Evolutionary conservation across 208 protist genomes (phyloP), one percentile per base, ranked within the genome.

Genomic region (Lotmaria passim): DNA sequence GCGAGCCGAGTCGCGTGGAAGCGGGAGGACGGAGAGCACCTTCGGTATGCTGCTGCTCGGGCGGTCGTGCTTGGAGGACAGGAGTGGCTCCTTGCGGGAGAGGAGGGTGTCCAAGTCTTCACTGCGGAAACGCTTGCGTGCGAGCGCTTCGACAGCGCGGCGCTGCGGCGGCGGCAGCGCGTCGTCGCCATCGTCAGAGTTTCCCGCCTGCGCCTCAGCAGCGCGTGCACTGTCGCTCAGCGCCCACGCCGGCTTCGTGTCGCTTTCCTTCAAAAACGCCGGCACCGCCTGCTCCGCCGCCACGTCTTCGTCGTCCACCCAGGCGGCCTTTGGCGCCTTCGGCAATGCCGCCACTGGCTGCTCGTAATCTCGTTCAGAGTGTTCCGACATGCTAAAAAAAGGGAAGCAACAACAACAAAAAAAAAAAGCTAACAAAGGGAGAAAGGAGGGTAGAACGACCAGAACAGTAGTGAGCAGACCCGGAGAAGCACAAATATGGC

Each of bases 31-130:
- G 0, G 89, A 94, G 17, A 94, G 76, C 11, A 91, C 79, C 31
- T 71, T 73, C n/a, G 87, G 89, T 2, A 75, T 66, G 10, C 74
- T 71, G n/a, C 50, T 75, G 28, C 58, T 60, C 33, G 76, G 53
- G 15, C 70, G 75, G 62, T 87, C 82, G 55, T 85, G 74, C 60
- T 73, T 71, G 0, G 85, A 90, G 19, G 77, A 71, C 31, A 96
- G 75, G 21, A 96, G 74, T 19, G 89, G 85, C 61, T 90, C 87
- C 31, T 89, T 94, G 34, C 83, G 82, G 2, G 91, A 87, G 31
- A 96, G 87, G 7, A 94, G 73, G 6, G 73, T 63, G 50, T 93
- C 85, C 3, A 96, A 69, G 58, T 88, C 89, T 15, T 90, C 88
- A 61, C 75, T 84, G 65, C 91, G 89, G 64, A 86, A 90, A 0